Conservation (phyloP, 1,284 basidiomycete species). For the Fomitopsis schrenkii region DNA sequence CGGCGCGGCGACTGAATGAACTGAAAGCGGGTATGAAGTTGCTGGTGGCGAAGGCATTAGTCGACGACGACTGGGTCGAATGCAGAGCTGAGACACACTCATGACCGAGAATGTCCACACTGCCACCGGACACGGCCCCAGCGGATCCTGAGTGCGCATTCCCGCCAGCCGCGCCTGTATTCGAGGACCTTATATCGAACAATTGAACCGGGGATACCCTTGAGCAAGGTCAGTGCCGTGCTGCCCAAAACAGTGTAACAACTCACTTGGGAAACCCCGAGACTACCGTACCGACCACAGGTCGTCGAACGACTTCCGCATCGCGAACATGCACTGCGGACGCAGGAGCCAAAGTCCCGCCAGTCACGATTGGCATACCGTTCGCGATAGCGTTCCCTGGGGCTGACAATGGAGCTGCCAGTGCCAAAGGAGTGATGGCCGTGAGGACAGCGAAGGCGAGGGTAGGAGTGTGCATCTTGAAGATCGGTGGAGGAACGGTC, state of each 20-base stretch:
- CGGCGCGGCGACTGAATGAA: conserved; percentile 15
- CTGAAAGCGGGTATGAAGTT: neutral
- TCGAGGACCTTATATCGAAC: conserved; percentile 13
- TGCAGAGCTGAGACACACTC: too few species aligned
- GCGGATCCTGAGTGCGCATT: conserved; percentile 10
- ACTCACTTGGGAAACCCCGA: neutral
- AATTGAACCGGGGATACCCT: conserved; percentile 11
- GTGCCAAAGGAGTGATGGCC: conserved; percentile 21
- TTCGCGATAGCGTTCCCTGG: neutral
- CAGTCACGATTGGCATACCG: neutral
- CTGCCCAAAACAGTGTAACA: neutral
- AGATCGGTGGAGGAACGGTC: neutral
- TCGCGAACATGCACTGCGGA: neutral
- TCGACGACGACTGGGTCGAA: too few species aligned
- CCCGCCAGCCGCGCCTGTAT: conserved; percentile 17
- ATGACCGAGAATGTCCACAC: too few species aligned
- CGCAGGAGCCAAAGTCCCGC: neutral
- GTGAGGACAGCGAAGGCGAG: conserved; percentile 22
- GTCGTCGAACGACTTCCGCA: neutral
- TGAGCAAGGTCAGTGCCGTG: neutral
- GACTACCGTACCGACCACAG: neutral
- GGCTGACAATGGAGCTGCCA: conserved; percentile 14
- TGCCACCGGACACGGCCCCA: too few species aligned
- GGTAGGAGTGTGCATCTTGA: conserved; percentile 25
- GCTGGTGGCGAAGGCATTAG: neutral